Conservation (phyloP, 2,329 filamentous ascomycete species). For the Pseudopyricularia cyperi region DNA sequence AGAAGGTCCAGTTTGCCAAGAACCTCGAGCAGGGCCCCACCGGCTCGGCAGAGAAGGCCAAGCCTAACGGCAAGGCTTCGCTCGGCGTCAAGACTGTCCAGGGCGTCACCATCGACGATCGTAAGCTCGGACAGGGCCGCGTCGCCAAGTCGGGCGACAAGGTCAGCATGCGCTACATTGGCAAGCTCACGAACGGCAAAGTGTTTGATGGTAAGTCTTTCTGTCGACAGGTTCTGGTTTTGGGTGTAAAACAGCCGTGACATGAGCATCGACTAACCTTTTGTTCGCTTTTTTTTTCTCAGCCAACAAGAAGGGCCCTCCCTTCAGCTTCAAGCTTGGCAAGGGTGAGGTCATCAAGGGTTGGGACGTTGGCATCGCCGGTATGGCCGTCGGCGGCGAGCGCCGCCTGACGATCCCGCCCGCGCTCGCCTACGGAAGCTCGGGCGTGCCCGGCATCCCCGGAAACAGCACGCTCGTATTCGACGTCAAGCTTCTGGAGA, state of each 20-base stretch:
- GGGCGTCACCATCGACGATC: conserved; percentile 89
- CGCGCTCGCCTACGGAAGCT: conserved; percentile 78
- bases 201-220: conserved; percentile 82
- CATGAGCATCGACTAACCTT: neutral
- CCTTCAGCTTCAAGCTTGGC: conserved; percentile 91
- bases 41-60: conserved; percentile 41
- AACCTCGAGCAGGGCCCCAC: conserved; percentile 96
- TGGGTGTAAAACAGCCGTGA: neutral
- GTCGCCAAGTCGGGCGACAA: conserved; percentile 81
- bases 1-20: conserved; percentile 99
- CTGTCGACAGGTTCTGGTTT: too few species aligned
- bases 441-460: conserved; percentile 72
- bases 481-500: conserved; percentile 75
- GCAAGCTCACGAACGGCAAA: conserved; percentile 89
- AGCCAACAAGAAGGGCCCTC: conserved; percentile 99
- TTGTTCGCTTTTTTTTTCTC: conserved; percentile 1
- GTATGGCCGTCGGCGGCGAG: conserved; percentile 90
- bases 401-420: conserved; percentile 84
- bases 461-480: conserved; percentile 85
- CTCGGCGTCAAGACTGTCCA: conserved; percentile 67
- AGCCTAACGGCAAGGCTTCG: conserved; percentile 30
- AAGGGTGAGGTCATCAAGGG: conserved; percentile 96
- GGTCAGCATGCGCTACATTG: conserved; percentile 93
- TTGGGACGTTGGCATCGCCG: conserved; percentile 88
- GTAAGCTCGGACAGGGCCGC: conserved; percentile 77